Percentiles rank a stretch among this genome's conserved stretches.
These are phyloP conservation scores for Acanthamoeba culbertsoni DNA, from an alignment of 208 protist genomes.

Conservation along the genomic window DNA sequence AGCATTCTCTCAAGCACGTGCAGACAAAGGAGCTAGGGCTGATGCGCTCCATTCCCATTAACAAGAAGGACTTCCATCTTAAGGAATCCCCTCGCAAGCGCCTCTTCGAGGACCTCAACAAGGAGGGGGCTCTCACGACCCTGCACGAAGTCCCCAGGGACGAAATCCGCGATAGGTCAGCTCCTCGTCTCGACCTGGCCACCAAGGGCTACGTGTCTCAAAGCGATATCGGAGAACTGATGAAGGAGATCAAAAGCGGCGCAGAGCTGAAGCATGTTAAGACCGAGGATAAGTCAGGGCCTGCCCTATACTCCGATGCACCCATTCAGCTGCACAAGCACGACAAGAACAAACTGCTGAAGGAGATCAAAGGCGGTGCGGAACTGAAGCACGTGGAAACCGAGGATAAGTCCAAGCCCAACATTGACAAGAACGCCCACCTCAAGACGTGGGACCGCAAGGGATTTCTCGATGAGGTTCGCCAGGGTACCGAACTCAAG, in stretches of 20 bases:
- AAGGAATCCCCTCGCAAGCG: not conserved
- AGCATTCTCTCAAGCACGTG: not conserved
- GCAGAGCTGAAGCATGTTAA: not conserved
- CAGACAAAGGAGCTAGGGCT: not conserved
- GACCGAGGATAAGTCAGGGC: not conserved
- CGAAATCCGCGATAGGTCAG: not conserved
- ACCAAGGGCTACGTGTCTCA: not conserved
- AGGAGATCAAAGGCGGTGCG: not conserved
- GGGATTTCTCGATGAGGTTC: not conserved
- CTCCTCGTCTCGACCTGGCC: not conserved
- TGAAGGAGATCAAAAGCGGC: no score
- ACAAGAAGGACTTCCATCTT: constrained; percentile 3
- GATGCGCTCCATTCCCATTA: not conserved
- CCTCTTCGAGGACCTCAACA: constrained; percentile 33
- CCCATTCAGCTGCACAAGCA: not conserved
- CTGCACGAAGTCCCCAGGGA: not conserved
- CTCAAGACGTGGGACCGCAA: not conserved
- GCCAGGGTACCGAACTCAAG: constrained; percentile 20
- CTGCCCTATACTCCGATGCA: not conserved
- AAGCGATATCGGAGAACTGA: not conserved
- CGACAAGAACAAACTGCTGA: not conserved
- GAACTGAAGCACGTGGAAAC: not conserved
- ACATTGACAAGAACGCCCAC: not conserved
- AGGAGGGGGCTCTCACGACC: not conserved
- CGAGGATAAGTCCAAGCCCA: not conserved